Base-by-base conservation (phyloP, 2,329 filamentous ascomycete species). In the Paramyrothecium roridum region DNA sequence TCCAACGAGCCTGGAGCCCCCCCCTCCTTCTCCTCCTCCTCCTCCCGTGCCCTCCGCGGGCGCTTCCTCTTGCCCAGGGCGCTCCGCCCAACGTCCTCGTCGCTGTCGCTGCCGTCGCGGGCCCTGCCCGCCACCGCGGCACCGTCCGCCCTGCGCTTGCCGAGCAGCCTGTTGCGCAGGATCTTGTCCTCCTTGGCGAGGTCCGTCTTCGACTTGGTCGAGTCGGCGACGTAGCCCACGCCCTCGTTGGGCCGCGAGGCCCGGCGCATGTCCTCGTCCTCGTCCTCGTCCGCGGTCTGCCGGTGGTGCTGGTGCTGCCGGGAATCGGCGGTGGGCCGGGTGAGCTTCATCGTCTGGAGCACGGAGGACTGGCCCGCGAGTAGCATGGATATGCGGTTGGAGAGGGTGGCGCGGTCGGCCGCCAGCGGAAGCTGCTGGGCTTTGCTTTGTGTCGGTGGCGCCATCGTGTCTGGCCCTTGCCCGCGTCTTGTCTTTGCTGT, bases 351-450 rank as follows among this genome's bases (percentile, higher is more conserved):
- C 22, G 63, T 65, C 20, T 65, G 61, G 20, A 74, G 66, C 54
- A 76, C 62, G 26, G 65, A 65, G 4, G 69, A 61, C 55, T 70
- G 70, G 11, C 69, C 67, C 52, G 74, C 61, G 43, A 73, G 59
- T 60, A 71, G 65, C 52, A 79, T 68, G 55, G 73, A 70, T 55
- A 79, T 72, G 56, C 69, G 69, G 70, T 79, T 79, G 57, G 73
- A 65, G 50, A 76, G 61, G 54, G 71, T 65, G 59, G 69, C 69
- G 65, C 67, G 68, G 63, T 76, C 65, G 54, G 70, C 61, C 22
- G 73, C 72, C 50, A 71, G 64, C 50, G 75, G 74, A 50, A 72
- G 69, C 52, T 63, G 69, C 52, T 63, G 61, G 13, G 37, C 3
- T 43, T 43, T 43, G 2, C 63, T 59, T 21, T 64, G 55, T 45